Evolutionary conservation across 1,284 basidiomycete species (phyloP), one percentile per base, ranked within the genome.

Genomic region (Cryptococcus deneoformans): DNA sequence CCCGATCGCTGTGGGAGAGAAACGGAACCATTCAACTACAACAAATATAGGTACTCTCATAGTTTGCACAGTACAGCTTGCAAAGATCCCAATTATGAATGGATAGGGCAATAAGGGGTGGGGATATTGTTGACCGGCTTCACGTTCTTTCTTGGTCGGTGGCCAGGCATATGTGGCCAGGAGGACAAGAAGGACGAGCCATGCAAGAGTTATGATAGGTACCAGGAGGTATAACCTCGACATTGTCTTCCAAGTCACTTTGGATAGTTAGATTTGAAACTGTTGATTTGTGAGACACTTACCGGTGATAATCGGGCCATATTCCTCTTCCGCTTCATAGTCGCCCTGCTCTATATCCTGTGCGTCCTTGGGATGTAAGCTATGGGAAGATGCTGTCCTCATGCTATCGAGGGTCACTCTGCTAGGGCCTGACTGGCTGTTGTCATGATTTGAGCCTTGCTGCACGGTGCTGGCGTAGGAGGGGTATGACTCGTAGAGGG

Each of bases 101-200:
- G 77, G 71, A 55, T 68, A 66, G 48, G 60, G 65, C 45, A 77
- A 62, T 58, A 78, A 64, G 1, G 72, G 69, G 51, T 77, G 77
- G 2, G 77, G 77, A 55, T 77, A 77, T 2, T 54, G 52, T 48
- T 77, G 74, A 7, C 75, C 75, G 37, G 67, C 67, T 49, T 68
- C 54, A 39, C 65, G 58, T 55, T 77, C 75, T 2, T 62, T 57
- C 35, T 63, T 62, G 44, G 59, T 70, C 11, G 76, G 76, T n/a
- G 76, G 76, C 77, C 77, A 78, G 35, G 73, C 77, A 50, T 64
- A 77, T 3, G 65, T 73, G 49, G 74, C 67, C 2, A 78, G 53
- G 8, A 73, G 59, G n/a, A 75, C 61, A 9, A 78, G 57, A 8
- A 59, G 47, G 1, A 53, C 58, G 14, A 74, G 63, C 58, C 69